A percentile compares a stretch with the other conserved stretches of the same genome.
phyloP scores from a whole-genome alignment of 176 grass and related monocot species.

The Aegilops sharonensis region DNA sequence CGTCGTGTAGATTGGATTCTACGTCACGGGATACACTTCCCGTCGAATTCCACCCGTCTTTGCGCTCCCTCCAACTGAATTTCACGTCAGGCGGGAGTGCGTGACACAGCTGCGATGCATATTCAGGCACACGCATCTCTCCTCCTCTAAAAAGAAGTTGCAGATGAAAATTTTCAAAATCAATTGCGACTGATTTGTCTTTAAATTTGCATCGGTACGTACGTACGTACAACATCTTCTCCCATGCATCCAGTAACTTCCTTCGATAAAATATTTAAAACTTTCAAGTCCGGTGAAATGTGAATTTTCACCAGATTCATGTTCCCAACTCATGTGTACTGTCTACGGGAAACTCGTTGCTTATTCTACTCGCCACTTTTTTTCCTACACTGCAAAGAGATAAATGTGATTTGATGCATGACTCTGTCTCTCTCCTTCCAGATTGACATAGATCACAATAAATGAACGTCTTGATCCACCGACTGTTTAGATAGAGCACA shows the following conservation, averaged over 20 bases:
- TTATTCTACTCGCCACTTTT: not conserved
- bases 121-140: slow-evolving; percentile 1
- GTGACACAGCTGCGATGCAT: not conserved
- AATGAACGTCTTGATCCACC: slow-evolving; percentile 35
- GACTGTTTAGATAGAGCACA: slow-evolving; percentile 30
- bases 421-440: not conserved
- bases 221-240: not conserved
- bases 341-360: not conserved
- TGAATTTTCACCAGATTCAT: not conserved
- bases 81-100: not conserved
- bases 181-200: not conserved
- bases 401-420: slow-evolving; percentile 16
- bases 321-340: not conserved
- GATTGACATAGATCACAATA: slow-evolving; percentile 35
- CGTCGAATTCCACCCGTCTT: not conserved
- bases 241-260: not conserved
- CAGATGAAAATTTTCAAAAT: not conserved
- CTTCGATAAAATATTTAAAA: not conserved
- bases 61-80: not conserved
- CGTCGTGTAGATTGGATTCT: slow-evolving; percentile 11
- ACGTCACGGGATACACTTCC: not conserved
- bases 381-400: not conserved
- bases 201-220: not conserved
- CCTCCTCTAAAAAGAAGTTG: not conserved
- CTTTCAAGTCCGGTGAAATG: not conserved